phyloP scores from a whole-genome alignment of 2,329 filamentous ascomycete species.

The Thyridium curvatum region DNA sequence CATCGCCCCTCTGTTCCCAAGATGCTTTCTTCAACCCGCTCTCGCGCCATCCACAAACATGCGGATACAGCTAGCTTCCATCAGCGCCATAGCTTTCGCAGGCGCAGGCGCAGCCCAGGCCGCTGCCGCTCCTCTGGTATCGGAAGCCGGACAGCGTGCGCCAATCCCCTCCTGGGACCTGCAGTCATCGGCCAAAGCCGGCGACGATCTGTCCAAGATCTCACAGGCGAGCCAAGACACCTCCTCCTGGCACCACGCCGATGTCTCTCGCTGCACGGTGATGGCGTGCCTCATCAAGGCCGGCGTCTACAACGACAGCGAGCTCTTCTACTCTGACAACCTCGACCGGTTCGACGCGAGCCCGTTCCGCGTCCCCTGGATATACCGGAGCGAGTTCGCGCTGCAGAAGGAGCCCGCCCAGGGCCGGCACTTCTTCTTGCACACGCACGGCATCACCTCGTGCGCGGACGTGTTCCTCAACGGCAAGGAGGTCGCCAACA shows the following conservation, averaged over 20 bases:
- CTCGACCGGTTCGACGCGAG: slow-evolving; percentile 29
- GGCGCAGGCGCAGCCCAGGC: neutral
- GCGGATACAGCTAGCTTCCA: too few species aligned
- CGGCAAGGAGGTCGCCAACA: slow-evolving; percentile 42
- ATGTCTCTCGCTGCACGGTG: slow-evolving; percentile 41
- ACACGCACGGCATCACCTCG: slow-evolving; percentile 54
- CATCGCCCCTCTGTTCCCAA: too few species aligned
- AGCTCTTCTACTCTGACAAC: slow-evolving; percentile 50
- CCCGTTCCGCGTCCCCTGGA: slow-evolving; percentile 49
- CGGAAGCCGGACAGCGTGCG: slow-evolving; percentile 16
- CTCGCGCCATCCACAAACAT: too few species aligned
- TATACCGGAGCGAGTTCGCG: slow-evolving; percentile 49
- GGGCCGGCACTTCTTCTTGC: slow-evolving; percentile 41
- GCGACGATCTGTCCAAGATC: slow-evolving; percentile 26
- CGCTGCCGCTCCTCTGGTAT: slow-evolving; percentile 9
- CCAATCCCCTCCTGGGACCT: slow-evolving; percentile 41
- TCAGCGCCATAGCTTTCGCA: too few species aligned
- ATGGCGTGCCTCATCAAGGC: slow-evolving; percentile 51
- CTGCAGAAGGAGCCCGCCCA: slow-evolving; percentile 21
- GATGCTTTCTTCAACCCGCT: too few species aligned
- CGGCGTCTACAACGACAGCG: slow-evolving; percentile 42
- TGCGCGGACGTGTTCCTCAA: slow-evolving; percentile 56
- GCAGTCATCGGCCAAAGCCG: slow-evolving; percentile 32
- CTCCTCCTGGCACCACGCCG: slow-evolving; percentile 43
- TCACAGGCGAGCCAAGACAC: slow-evolving; percentile 38